A percentile compares a stretch with the other conserved stretches of the same genome.
Evolutionary conservation across 2,329 filamentous ascomycete species (phyloP).

Genomic region (Trichoderma guizhouense): DNA sequence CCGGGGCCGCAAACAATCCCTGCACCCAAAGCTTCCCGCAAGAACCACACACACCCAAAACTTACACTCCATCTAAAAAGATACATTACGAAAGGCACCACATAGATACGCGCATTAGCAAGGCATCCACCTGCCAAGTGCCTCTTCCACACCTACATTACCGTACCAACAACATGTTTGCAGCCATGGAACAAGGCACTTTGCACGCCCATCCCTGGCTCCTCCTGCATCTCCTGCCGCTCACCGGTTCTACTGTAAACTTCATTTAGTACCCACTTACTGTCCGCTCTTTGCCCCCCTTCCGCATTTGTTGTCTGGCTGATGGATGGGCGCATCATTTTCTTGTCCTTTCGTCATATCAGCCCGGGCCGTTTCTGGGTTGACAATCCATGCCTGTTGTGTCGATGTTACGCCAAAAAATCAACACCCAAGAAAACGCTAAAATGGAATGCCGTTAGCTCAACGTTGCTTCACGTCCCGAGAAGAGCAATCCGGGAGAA

Average conservation of each 20-base stretch:
- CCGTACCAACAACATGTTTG: neutral
- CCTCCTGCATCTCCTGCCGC: neutral
- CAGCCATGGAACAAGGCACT: neutral
- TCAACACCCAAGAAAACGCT: neutral
- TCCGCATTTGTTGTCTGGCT: neutral
- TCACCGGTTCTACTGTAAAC: neutral
- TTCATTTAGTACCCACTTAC: neutral
- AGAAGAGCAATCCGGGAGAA: neutral
- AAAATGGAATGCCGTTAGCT: neutral
- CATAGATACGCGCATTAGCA: neutral
- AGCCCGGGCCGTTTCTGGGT: neutral
- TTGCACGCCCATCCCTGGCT: neutral
- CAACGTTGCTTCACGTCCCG: neutral
- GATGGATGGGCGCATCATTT: neutral
- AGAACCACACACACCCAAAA: neutral
- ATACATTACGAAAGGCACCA: neutral
- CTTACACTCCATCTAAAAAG: neutral
- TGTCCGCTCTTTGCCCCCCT: neutral
- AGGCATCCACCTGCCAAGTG: neutral
- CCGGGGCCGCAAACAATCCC: neutral
- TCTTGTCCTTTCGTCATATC: neutral
- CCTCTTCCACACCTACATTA: neutral
- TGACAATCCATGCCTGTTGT: neutral
- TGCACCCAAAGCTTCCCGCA: neutral
- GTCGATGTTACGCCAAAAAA: neutral